Conservation (phyloP, 2,329 filamentous ascomycete genomes). For the Aspergillus glaucus region DNA sequence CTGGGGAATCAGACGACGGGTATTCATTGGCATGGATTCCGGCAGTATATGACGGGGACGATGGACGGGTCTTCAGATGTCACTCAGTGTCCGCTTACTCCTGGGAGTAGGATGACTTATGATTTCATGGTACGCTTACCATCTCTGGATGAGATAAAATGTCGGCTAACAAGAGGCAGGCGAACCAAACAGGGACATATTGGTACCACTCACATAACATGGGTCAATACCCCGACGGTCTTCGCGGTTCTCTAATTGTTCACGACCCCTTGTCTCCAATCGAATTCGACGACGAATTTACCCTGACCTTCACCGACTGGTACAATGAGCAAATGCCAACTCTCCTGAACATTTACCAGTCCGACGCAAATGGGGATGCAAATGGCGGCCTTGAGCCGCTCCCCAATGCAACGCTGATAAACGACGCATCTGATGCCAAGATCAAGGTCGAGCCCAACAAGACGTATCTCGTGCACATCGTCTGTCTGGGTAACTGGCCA, state of each 20-base stretch:
- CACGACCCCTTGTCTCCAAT: slow-evolving; percentile 59
- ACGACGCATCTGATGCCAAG: slow-evolving; percentile 59
- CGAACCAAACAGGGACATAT: slow-evolving; percentile 63
- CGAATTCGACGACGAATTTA: slow-evolving; percentile 57
- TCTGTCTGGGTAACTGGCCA: slow-evolving; percentile 67
- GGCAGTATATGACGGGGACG: slow-evolving; percentile 58
- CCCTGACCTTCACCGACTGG: slow-evolving; percentile 64
- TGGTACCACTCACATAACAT: slow-evolving; percentile 70
- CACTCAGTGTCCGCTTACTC: slow-evolving; percentile 61
- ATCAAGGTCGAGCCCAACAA: slow-evolving; percentile 59
- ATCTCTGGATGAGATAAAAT: slow-evolving; percentile 28
- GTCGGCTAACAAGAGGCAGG: neutral
- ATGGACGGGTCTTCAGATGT: slow-evolving; percentile 66
- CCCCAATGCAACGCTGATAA: slow-evolving; percentile 63
- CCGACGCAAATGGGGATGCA: slow-evolving; percentile 39
- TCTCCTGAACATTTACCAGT: slow-evolving; percentile 41
- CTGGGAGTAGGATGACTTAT: slow-evolving; percentile 62
- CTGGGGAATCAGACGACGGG: slow-evolving; percentile 33
- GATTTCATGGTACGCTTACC: slow-evolving; percentile 50
- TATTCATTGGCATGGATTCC: slow-evolving; percentile 63
- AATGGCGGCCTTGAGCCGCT: slow-evolving; percentile 56
- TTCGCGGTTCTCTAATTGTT: slow-evolving; percentile 59
- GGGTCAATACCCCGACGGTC: slow-evolving; percentile 65
- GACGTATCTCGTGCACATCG: slow-evolving; percentile 66
- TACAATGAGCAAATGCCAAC: slow-evolving; percentile 56